These are phyloP conservation scores for Copromyces sp. DNA, from an alignment of 495 filamentous ascomycete species.

Conservation along the genomic window DNA sequence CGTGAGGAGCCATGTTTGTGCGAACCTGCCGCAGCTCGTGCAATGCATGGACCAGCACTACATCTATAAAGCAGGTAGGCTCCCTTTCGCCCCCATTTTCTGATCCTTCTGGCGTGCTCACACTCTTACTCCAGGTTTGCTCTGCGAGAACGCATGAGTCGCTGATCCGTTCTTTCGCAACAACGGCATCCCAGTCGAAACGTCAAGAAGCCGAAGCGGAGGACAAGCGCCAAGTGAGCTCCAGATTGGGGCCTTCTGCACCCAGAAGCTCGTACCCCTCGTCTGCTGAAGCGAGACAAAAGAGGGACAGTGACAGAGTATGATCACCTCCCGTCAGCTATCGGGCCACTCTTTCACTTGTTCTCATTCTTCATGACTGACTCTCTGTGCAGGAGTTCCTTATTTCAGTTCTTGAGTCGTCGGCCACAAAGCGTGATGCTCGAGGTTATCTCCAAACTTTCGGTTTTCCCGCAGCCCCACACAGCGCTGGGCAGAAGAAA, in stretches of 20 bases:
- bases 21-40: background rate
- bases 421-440: slow-evolving; percentile 83
- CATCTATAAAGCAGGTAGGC: background rate
- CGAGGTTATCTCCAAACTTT: slow-evolving; percentile 79
- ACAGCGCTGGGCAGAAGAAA: background rate
- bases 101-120: background rate
- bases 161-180: background rate
- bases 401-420: slow-evolving; percentile 69
- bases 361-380: slow-evolving; percentile 7
- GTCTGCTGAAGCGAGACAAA: slow-evolving; percentile 31
- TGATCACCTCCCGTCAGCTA: background rate
- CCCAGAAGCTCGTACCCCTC: slow-evolving; percentile 21
- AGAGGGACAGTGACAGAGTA: slow-evolving; percentile 34
- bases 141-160: background rate
- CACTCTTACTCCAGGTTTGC: background rate
- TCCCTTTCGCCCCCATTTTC: background rate
- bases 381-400: slow-evolving; percentile 58
- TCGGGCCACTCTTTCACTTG: background rate
- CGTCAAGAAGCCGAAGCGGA: background rate
- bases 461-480: slow-evolving; percentile 28
- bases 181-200: background rate
- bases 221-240: background rate
- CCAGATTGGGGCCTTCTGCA: background rate
- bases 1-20: background rate
- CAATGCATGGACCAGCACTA: background rate